These are phyloP conservation scores for Cydonia oblonga DNA, from an alignment of 331 rosid genomes.

Conservation along the genomic window DNA sequence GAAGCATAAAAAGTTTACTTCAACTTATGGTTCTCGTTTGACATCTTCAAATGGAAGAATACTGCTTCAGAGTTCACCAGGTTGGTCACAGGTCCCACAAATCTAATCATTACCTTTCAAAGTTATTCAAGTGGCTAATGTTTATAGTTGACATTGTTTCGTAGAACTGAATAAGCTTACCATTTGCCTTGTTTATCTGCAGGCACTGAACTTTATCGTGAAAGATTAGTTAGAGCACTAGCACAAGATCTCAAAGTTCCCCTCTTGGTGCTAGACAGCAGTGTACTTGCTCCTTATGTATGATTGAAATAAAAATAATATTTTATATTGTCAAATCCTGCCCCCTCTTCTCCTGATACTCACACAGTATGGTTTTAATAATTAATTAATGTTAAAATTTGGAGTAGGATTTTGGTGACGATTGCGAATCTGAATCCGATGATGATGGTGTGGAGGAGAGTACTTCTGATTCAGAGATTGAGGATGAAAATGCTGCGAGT, in stretches of 20 bases:
- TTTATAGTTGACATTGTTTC: background rate
- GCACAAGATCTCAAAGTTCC: slow-evolving; percentile 82
- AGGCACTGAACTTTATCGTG: slow-evolving; percentile 96
- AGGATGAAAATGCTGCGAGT: slow-evolving; percentile 54
- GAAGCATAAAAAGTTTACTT: slow-evolving; percentile 44
- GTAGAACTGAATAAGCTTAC: background rate
- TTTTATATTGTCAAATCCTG: too few relatives aligned
- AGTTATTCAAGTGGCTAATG: background rate
- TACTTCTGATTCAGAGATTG: slow-evolving; percentile 67
- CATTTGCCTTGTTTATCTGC: slow-evolving; percentile 7
- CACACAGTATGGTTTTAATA: background rate
- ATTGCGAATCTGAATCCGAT: slow-evolving; percentile 66
- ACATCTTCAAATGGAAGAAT: slow-evolving; percentile 81
- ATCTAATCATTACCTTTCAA: background rate
- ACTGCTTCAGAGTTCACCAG: slow-evolving; percentile 86
- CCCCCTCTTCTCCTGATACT: background rate
- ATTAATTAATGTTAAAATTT: slow-evolving; percentile 10
- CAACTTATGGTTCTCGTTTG: slow-evolving; percentile 63
- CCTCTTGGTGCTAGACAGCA: slow-evolving; percentile 78
- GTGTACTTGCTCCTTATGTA: slow-evolving; percentile 85
- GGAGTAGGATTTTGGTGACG: slow-evolving; percentile 80
- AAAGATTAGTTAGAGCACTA: slow-evolving; percentile 85
- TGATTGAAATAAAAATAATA: slow-evolving; percentile 15
- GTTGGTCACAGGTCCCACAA: slow-evolving; percentile 35
- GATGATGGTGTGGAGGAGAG: slow-evolving; percentile 65